These are phyloP conservation scores for Syzygium jambos DNA, from an alignment of 345 rosid genomes.

Conservation along the genomic window DNA sequence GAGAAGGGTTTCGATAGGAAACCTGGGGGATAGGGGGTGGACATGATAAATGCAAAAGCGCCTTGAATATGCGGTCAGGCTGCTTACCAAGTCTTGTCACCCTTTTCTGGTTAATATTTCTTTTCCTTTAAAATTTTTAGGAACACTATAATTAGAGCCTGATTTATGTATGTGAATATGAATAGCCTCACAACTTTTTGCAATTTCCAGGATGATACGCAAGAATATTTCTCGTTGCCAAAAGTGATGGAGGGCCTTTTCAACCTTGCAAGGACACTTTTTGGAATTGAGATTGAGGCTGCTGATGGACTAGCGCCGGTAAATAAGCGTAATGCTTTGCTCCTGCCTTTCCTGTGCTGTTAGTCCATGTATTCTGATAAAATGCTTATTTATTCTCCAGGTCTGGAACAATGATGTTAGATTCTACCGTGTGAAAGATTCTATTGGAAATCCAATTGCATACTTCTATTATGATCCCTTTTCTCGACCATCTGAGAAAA, in stretches of 20 bases:
- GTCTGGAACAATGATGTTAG: constrained; percentile 78
- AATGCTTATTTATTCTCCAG: constrained; percentile 23
- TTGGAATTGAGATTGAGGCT: constrained; percentile 60
- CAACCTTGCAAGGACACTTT: constrained; percentile 53
- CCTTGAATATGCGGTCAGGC: background rate
- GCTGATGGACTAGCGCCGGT: constrained; percentile 93
- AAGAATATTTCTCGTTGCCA: constrained; percentile 75
- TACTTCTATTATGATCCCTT: constrained; percentile 90
- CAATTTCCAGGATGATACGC: constrained; percentile 62
- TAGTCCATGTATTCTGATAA: background rate
- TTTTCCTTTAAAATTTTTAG: background rate
- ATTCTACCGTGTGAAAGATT: constrained; percentile 73
- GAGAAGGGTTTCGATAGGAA: background rate
- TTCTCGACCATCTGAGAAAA: constrained; percentile 87
- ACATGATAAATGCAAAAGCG: background rate
- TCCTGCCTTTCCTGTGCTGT: background rate
- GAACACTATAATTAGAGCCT: background rate
- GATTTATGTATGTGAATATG: background rate
- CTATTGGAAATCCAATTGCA: constrained; percentile 66
- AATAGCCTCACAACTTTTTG: background rate
- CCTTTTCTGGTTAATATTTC: background rate
- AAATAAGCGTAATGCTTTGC: constrained; percentile 8
- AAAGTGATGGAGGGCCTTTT: constrained; percentile 83
- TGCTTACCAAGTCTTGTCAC: background rate
- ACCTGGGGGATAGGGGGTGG: background rate